Base-by-base conservation (phyloP, 1,139 yeast genomes). In the Spencermartinsiella ligniputridi region DNA sequence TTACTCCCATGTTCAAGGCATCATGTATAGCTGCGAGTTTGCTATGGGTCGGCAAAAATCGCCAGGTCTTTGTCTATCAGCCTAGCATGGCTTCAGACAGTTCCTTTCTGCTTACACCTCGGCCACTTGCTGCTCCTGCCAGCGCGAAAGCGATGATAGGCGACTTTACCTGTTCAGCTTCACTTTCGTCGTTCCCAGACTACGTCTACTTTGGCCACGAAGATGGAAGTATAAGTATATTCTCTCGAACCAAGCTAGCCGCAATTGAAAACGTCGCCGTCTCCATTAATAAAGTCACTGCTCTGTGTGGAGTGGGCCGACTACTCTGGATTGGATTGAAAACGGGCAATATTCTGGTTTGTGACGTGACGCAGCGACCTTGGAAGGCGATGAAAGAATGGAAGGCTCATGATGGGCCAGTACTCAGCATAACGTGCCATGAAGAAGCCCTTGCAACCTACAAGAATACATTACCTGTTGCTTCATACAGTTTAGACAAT, bases 281-380 rank as follows among this genome's bases (percentile, higher is more conserved):
- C 2, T 63, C 70, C n/a, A 57, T 61, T 20, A 54, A 67, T 41
- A 60, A 62, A 15, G 54, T 70, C 15, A 52, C 62, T 1, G 53
- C 64, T 6, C 44, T 70, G 44, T 53, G 57, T 12, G 63, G 64
- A 3, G 63, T 58, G 3, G 64, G 66, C n/a, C 47, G 56, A 38
- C 46, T 68, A 11, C 47, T 68, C 11, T 70, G 75, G 75, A 59
- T 67, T 3, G 71, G 71, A 2, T 57, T 69, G 32, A 63, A 67
- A 20, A 64, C 63, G 15, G 75, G 75, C 3, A 54, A 53, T 18
- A 56, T 70, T 15, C 54, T 63, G 20, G 66, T 70, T 1, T 61
- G 68, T 44, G 64, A 66, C 39, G 59, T 65, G 15, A 49, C 52
- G 6, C 52, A 50, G 13, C 48, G 51, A 3, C 68, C 69, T 3